Evolutionary conservation across 2,329 filamentous ascomycete species (phyloP).

Genomic region (Neonectria faginata): DNA sequence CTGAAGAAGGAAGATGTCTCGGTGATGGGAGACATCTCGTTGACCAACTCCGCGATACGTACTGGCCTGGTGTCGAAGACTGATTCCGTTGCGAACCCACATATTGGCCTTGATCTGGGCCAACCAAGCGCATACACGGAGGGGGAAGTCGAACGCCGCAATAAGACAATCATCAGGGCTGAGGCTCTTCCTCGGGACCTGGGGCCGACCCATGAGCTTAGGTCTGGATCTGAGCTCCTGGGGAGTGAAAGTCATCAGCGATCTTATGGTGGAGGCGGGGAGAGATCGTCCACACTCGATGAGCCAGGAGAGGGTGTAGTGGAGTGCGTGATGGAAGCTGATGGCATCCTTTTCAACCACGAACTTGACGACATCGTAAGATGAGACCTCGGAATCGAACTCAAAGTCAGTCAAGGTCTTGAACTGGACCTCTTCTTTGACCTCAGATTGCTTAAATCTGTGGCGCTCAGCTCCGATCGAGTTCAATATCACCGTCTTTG

Average conservation of each 20-base stretch:
- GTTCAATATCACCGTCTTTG: slow-evolving; percentile 87
- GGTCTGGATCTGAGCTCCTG: slow-evolving; percentile 76
- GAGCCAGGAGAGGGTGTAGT: slow-evolving; percentile 96
- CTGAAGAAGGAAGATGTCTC: slow-evolving; percentile 94
- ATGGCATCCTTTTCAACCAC: slow-evolving; percentile 89
- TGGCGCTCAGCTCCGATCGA: slow-evolving; percentile 89
- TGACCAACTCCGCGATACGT: slow-evolving; percentile 92
- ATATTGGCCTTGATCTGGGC: slow-evolving; percentile 98
- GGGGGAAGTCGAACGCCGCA: slow-evolving; percentile 90
- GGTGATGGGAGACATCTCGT: slow-evolving; percentile 91
- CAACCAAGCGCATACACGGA: slow-evolving; percentile 94
- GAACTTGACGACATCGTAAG: slow-evolving; percentile 83
- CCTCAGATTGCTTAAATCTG: slow-evolving; percentile 87
- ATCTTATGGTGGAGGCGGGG: slow-evolving; percentile 72
- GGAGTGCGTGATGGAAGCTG: slow-evolving; percentile 96
- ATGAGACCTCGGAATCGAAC: slow-evolving; percentile 71
- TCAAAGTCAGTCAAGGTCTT: slow-evolving; percentile 82
- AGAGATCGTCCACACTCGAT: slow-evolving; percentile 88
- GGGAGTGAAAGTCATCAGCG: slow-evolving; percentile 77
- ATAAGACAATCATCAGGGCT: slow-evolving; percentile 83
- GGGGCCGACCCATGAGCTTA: slow-evolving; percentile 69
- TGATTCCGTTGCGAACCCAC: slow-evolving; percentile 98
- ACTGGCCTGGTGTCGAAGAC: slow-evolving; percentile 91
- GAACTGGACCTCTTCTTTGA: slow-evolving; percentile 88
- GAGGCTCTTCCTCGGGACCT: slow-evolving; percentile 68